A percentile compares a stretch with the other conserved stretches of the same genome.
phyloP scores from a whole-genome alignment of 345 rosid genomes.

The Melastoma malabathricum region DNA sequence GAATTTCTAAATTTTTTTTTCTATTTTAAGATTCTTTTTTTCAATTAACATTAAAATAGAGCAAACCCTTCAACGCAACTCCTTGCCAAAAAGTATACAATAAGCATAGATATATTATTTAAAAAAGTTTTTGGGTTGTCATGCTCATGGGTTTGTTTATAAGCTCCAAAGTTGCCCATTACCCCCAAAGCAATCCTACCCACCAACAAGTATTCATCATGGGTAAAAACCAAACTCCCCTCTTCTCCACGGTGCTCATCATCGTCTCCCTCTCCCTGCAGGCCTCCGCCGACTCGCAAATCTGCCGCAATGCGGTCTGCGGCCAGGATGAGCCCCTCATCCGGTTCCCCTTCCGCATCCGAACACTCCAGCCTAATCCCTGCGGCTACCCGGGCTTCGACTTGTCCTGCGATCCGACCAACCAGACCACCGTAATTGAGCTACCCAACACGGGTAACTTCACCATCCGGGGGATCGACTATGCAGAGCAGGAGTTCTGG shows the following conservation, averaged over 20 bases:
- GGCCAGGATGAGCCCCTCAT: slow-evolving; percentile 21
- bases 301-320: slow-evolving; percentile 28
- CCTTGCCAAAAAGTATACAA: no score
- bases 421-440: slow-evolving; percentile 27
- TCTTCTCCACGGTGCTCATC: background rate
- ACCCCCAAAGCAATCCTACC: background rate
- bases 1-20: no score
- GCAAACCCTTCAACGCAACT: no score
- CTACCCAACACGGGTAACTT: slow-evolving; percentile 33
- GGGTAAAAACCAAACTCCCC: background rate
- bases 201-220: background rate
- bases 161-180: background rate
- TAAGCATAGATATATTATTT: no score
- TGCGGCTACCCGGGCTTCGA: slow-evolving; percentile 52
- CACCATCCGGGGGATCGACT: slow-evolving; percentile 36
- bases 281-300: background rate
- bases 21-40: no score
- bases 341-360: slow-evolving; percentile 51
- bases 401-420: slow-evolving; percentile 30
- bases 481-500: slow-evolving; percentile 48
- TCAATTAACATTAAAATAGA: no score
- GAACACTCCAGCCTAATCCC: slow-evolving; percentile 17
- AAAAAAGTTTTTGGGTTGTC: no score
- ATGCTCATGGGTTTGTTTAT: no score
- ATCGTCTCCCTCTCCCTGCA: background rate